Conservation (phyloP, 2,329 filamentous ascomycete genomes). For the Chrysoporthe deuterocubensis region DNA sequence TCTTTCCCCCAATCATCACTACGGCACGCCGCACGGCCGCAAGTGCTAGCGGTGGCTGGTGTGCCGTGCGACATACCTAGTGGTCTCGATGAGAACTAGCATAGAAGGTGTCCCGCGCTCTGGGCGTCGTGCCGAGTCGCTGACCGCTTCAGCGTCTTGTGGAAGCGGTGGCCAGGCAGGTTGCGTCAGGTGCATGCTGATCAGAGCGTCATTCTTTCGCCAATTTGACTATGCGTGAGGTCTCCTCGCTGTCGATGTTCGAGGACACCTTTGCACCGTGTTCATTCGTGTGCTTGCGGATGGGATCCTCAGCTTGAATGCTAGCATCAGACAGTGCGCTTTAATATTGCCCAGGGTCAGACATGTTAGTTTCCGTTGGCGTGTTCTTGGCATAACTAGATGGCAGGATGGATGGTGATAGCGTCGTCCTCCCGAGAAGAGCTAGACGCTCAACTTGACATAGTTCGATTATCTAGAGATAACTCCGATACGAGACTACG, state of each 20-base stretch:
- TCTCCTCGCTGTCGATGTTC: not conserved
- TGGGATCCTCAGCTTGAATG: too few species aligned
- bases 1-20: not conserved
- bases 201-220: not conserved
- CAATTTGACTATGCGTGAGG: not conserved
- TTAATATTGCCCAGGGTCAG: too few species aligned
- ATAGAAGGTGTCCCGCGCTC: not conserved
- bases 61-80: not conserved
- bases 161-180: not conserved
- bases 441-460: not conserved
- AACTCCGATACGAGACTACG: slow-evolving; percentile 8
- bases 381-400: not conserved
- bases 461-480: slow-evolving; percentile 10
- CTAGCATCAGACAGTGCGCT: too few species aligned
- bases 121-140: not conserved
- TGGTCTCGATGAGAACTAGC: not conserved
- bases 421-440: not conserved
- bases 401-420: not conserved
- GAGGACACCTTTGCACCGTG: not conserved
- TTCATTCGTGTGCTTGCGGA: too few species aligned
- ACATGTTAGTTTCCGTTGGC: not conserved
- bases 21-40: not conserved
- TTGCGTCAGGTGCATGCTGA: not conserved
- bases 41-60: slow-evolving; percentile 2
- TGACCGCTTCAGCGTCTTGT: not conserved